Percentiles rank a stretch among this genome's conserved stretches.
Conservation (phyloP, 768 basidiomycete genomes). For the Lactarius pseudohatsudake region DNA sequence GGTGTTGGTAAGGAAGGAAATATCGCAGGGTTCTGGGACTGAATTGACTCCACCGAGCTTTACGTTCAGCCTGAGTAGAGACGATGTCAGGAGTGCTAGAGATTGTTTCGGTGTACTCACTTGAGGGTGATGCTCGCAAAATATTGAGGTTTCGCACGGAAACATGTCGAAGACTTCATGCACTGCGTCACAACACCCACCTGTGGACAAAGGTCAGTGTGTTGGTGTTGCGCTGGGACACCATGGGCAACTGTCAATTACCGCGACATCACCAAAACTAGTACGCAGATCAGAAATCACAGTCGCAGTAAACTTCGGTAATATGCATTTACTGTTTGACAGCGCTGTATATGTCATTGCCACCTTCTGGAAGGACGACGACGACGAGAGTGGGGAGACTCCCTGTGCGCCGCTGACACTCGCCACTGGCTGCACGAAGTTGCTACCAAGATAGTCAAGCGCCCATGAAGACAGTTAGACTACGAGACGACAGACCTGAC, state of each 20-base stretch:
- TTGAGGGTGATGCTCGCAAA: constrained; percentile 81
- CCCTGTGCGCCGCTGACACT: constrained; percentile 42
- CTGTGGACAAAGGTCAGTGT: constrained; percentile 36
- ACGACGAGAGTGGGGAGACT: constrained; percentile 59
- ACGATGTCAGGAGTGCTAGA: constrained; percentile 9
- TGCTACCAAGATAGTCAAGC: constrained; percentile 36
- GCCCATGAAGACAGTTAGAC: not conserved
- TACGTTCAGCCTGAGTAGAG: constrained; percentile 63
- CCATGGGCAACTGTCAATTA: constrained; percentile 33
- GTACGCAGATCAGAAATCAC: not conserved
- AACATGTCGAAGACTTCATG: constrained; percentile 65
- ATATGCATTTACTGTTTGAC: constrained; percentile 66
- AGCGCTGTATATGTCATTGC: constrained; percentile 72
- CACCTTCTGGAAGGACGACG: constrained; percentile 68
- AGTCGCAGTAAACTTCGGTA: constrained; percentile 2
- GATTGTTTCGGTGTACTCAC: constrained; percentile 41
- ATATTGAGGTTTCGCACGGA: constrained; percentile 69
- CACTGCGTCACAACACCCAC: constrained; percentile 81
- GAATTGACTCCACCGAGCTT: constrained; percentile 84
- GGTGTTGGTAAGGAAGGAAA: constrained; percentile 64
- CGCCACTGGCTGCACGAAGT: constrained; percentile 51
- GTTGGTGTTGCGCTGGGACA: not conserved
- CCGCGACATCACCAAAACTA: constrained; percentile 72
- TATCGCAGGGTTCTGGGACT: constrained; percentile 67
- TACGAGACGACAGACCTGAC: constrained; percentile 6